Evolutionary conservation across 305 asterid species (phyloP).

Genomic region (Fraxinus sp.): DNA sequence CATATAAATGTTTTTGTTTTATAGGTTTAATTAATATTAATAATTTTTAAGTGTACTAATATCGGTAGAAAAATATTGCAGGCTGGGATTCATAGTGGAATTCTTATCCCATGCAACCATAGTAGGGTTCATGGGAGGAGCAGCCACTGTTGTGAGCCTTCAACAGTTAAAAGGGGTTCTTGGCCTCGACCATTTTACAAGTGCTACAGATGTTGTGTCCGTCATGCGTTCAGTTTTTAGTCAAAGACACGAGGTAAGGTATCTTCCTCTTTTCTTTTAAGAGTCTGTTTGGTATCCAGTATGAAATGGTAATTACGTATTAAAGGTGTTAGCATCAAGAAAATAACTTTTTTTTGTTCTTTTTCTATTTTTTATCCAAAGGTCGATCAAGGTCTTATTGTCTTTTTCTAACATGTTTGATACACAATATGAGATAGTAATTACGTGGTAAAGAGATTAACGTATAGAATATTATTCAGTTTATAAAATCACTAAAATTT

Average conservation of each 20-base stretch:
- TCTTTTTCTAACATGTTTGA: not conserved
- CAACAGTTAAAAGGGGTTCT: constrained; percentile 31
- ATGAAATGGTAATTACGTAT: not conserved
- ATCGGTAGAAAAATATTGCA: not conserved
- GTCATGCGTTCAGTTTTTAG: constrained; percentile 14
- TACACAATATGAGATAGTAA: not conserved
- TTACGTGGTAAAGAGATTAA: not conserved
- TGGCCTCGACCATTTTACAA: constrained; percentile 26
- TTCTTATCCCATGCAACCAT: constrained; percentile 32
- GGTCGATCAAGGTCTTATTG: not conserved
- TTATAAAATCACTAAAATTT: not conserved
- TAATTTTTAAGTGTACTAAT: not conserved
- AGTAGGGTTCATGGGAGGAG: constrained; percentile 35
- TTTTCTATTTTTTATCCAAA: not conserved
- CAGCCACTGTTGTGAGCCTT: constrained; percentile 31
- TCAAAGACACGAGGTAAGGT: constrained; percentile 19
- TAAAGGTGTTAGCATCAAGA: not conserved
- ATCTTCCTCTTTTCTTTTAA: not conserved
- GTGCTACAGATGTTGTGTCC: constrained; percentile 20
- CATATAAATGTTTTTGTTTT: too few relatives aligned
- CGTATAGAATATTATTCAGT: too few relatives aligned
- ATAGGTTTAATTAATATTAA: not conserved
- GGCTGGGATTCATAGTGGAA: constrained; percentile 31
- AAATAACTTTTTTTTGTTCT: too few relatives aligned
- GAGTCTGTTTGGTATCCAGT: not conserved